phyloP scores from a whole-genome alignment of 164 flowering plant species.

The Magnolia kwangsiensis region DNA sequence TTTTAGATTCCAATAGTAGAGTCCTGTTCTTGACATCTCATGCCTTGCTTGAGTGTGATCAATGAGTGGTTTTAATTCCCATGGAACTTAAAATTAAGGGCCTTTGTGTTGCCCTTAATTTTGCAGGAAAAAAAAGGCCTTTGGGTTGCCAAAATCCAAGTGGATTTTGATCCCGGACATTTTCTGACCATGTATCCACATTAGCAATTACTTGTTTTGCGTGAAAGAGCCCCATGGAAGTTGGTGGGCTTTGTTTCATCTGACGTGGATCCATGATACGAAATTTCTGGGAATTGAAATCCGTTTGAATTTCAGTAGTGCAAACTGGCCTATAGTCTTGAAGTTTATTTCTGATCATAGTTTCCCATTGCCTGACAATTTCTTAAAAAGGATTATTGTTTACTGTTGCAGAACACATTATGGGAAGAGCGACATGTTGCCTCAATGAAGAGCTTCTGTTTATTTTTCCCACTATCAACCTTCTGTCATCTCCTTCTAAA shows the following conservation, averaged over 20 bases:
- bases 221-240: neutral
- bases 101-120: no score
- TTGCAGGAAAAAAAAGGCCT: neutral
- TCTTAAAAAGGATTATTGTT: neutral
- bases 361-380: slow-evolving; percentile 1
- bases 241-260: neutral
- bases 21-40: neutral
- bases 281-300: neutral
- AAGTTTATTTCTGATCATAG: neutral
- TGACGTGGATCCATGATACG: neutral
- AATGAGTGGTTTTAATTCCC: no score
- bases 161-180: neutral
- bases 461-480: slow-evolving; percentile 61
- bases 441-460: slow-evolving; percentile 60
- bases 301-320: neutral
- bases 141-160: no score
- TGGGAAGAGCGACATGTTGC: slow-evolving; percentile 18
- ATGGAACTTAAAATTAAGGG: no score
- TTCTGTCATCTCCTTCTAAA: slow-evolving; percentile 78
- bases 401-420: slow-evolving; percentile 37
- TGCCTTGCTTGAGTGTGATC: neutral
- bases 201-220: neutral
- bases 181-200: neutral
- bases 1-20: neutral
- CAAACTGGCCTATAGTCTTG: neutral